Base-by-base conservation (phyloP, 805 yeast species). In the Kazachstania kunashirensis region DNA sequence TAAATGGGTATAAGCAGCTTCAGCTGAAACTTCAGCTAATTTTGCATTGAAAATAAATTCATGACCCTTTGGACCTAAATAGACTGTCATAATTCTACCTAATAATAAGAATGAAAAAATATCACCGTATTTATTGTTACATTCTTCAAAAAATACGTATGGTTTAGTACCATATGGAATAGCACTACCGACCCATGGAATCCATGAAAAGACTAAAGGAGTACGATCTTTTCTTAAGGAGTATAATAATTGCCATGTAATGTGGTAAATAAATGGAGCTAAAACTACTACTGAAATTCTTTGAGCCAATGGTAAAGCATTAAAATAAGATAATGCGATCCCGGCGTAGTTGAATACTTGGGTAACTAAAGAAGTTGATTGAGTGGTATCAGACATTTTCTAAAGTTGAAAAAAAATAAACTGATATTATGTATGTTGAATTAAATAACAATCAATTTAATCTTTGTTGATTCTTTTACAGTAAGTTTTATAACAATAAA, bases 121-220 rank as follows among this genome's bases (percentile, higher is more conserved):
- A 60, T 92, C 96, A 45, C 98, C 98, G 53, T 89, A 75, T 59
- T 85, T 80, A 47, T 69, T 57, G 48, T 86, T 83, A 61, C 88
- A 80, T 28, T 68, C 66, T 44, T 73, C 80, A 52, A 92, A 92
- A 59, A 92, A 92, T 41, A 76, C 84, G 58, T 88, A 92, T 13
- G 98, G 98, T 45, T 81, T 80, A 80, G 79, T 82, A 51, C 98
- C 98, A 54, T 85, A 92, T 5, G 73, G 64, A 29, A 83, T 73
- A 27, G 96, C 94, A 25, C 92, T 79, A 32, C 98, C 98, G 31
- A 89, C 67, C 95, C 96, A 86, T 21, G 98, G 98, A 42, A 92
- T 68, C 81, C 86, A 79, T 66, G 92, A 79, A 53, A 83, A 84
- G 2, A 85, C 97, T 46, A 89, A 56, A 3, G 98, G 98, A 9